These are phyloP conservation scores for Plasmodium fragile DNA, from an alignment of 169 alveolate genomes.

Conservation along the genomic window DNA sequence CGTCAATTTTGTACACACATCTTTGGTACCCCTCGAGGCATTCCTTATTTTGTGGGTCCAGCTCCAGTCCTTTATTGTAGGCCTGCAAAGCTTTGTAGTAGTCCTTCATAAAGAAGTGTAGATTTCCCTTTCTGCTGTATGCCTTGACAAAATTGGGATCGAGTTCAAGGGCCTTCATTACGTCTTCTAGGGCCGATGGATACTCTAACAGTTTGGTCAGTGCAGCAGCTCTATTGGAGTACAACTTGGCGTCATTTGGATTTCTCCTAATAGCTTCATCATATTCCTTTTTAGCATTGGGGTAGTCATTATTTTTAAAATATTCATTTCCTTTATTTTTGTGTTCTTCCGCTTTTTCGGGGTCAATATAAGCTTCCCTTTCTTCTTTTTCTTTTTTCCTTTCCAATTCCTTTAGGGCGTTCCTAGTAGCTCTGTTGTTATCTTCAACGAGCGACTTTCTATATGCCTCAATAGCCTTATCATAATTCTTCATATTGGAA, in stretches of 20 bases:
- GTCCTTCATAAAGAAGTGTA: constrained; percentile 96
- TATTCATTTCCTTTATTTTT: constrained; percentile 92
- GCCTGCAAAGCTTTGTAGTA: constrained; percentile 97
- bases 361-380: constrained; percentile 95
- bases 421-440: constrained; percentile 92
- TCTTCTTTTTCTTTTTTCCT: constrained; percentile 93
- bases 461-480: constrained; percentile 93
- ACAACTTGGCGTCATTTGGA: constrained; percentile 96
- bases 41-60: constrained; percentile 93
- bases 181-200: constrained; percentile 93
- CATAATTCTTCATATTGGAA: constrained; percentile 88
- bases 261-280: constrained; percentile 97
- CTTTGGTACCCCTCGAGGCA: constrained; percentile 89
- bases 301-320: constrained; percentile 94
- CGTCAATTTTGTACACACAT: constrained; percentile 87
- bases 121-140: constrained; percentile 95
- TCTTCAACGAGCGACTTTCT: constrained; percentile 95
- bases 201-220: constrained; percentile 95
- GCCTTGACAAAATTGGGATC: constrained; percentile 98
- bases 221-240: constrained; percentile 98
- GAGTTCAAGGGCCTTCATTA: constrained; percentile 91
- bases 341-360: constrained; percentile 96
- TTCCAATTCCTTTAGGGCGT: constrained; percentile 94
- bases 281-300: constrained; percentile 97
- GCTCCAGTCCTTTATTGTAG: constrained; percentile 94